Percentiles rank a stretch among this genome's conserved stretches.
phyloP scores from a whole-genome alignment of 495 filamentous ascomycete species.

The Hypoxylon fuscum region DNA sequence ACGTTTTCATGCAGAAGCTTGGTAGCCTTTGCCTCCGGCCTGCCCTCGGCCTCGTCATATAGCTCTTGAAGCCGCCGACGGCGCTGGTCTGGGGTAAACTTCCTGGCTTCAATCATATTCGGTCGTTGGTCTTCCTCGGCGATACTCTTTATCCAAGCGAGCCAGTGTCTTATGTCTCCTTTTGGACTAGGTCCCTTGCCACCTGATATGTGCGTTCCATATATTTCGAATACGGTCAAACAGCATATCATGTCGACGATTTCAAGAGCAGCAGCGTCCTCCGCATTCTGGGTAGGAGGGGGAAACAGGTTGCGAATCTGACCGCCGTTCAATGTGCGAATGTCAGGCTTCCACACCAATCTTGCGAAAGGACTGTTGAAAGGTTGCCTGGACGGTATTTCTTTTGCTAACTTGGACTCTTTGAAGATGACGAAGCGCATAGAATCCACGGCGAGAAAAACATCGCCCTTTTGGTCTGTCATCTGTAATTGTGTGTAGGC shows the following conservation, averaged over 20 bases:
- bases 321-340: constrained; percentile 11
- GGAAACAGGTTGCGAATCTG: constrained; percentile 11
- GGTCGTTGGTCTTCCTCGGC: no score
- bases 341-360: constrained; percentile 30
- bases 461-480: neutral
- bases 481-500: constrained; percentile 17
- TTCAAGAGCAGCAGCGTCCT: neutral
- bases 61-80: neutral
- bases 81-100: neutral
- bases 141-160: no score
- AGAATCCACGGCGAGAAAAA: constrained; percentile 9
- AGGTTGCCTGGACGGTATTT: neutral
- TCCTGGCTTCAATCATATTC: constrained; percentile 14
- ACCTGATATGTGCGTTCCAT: no score
- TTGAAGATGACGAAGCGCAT: constrained; percentile 12
- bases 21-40: neutral
- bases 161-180: no score
- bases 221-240: neutral
- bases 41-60: neutral
- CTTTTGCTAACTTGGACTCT: no score
- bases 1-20: constrained; percentile 40
- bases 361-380: constrained; percentile 20
- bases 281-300: constrained; percentile 16
- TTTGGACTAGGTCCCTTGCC: no score
- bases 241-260: no score